These are phyloP conservation scores for Seiridium unicorne DNA, from an alignment of 2,329 filamentous ascomycete genomes.

Conservation along the genomic window DNA sequence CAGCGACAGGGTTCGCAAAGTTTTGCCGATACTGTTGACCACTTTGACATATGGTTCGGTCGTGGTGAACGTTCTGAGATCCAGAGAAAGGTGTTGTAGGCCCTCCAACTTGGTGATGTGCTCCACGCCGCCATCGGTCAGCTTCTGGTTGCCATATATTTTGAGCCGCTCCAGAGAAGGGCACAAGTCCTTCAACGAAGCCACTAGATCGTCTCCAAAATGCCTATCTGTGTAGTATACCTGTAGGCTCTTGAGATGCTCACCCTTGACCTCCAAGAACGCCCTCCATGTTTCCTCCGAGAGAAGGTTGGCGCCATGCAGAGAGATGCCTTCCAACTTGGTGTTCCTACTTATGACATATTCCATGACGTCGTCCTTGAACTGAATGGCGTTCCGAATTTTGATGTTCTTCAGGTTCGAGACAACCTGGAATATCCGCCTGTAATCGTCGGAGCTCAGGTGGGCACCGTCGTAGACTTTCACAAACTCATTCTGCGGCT, in stretches of 20 bases:
- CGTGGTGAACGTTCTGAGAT: constrained; percentile 57
- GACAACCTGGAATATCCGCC: constrained; percentile 75
- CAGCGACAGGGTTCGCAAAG: constrained; percentile 76
- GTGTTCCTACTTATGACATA: constrained; percentile 75
- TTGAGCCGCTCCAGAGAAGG: constrained; percentile 74
- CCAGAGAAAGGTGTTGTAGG: constrained; percentile 74
- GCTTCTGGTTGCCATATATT: constrained; percentile 74
- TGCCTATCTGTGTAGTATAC: constrained; percentile 83
- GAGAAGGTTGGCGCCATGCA: constrained; percentile 83
- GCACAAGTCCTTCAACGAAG: constrained; percentile 61
- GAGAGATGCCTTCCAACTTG: constrained; percentile 68
- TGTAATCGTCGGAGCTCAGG: constrained; percentile 73
- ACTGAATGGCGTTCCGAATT: constrained; percentile 82
- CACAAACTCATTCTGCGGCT: constrained; percentile 48
- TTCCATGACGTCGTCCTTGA: constrained; percentile 81
- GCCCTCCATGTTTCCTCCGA: constrained; percentile 73
- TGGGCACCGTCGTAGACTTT: constrained; percentile 60
- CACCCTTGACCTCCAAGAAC: constrained; percentile 66
- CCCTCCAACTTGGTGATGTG: constrained; percentile 60
- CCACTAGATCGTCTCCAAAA: constrained; percentile 70
- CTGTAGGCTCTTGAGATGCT: constrained; percentile 65
- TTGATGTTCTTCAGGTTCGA: constrained; percentile 69
- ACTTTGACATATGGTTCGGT: constrained; percentile 59
- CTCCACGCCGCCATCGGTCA: constrained; percentile 64
- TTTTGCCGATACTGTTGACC: constrained; percentile 59